phyloP scores from a whole-genome alignment of 768 basidiomycete species.

The Dictyophora rubrovolvata region DNA sequence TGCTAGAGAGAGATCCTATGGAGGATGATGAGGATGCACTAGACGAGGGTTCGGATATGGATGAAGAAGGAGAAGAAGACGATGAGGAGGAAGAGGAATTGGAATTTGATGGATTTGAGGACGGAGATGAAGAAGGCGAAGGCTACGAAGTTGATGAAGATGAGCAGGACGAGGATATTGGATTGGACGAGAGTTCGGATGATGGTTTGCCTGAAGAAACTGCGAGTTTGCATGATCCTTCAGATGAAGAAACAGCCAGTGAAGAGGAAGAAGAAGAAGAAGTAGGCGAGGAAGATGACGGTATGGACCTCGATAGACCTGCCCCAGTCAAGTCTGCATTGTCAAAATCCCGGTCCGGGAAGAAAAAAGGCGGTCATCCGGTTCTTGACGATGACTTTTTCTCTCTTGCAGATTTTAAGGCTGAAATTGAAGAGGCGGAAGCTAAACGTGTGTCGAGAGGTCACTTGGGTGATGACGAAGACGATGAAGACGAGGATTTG shows the following conservation, averaged over 20 bases:
- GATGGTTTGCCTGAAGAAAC: slow-evolving; percentile 4
- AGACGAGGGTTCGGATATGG: slow-evolving; percentile 11
- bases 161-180: slow-evolving; percentile 1
- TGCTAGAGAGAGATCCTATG: slow-evolving; percentile 35
- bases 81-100: slow-evolving; percentile 12
- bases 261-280: slow-evolving; percentile 22
- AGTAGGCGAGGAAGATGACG: slow-evolving; percentile 22
- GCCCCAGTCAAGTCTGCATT: slow-evolving; percentile 15
- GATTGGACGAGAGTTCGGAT: slow-evolving; percentile 12
- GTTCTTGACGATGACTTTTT: slow-evolving; percentile 88
- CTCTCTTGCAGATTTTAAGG: slow-evolving; percentile 77
- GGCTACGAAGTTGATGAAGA: slow-evolving; percentile 23
- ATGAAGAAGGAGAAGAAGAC: slow-evolving; percentile 10
- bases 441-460: slow-evolving; percentile 52
- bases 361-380: slow-evolving; percentile 23
- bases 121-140: slow-evolving; percentile 21
- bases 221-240: slow-evolving; percentile 6
- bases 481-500: slow-evolving; percentile 44
- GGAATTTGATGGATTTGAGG: slow-evolving; percentile 16
- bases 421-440: slow-evolving; percentile 72
- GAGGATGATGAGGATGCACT: slow-evolving; percentile 24
- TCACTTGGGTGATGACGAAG: slow-evolving; percentile 38
- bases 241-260: slow-evolving; percentile 23
- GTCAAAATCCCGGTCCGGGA: slow-evolving; percentile 11
- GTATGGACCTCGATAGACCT: slow-evolving; percentile 21